Base-by-base conservation (phyloP, 2,329 filamentous ascomycete genomes). In the Aaosphaeria pasadenensis region DNA sequence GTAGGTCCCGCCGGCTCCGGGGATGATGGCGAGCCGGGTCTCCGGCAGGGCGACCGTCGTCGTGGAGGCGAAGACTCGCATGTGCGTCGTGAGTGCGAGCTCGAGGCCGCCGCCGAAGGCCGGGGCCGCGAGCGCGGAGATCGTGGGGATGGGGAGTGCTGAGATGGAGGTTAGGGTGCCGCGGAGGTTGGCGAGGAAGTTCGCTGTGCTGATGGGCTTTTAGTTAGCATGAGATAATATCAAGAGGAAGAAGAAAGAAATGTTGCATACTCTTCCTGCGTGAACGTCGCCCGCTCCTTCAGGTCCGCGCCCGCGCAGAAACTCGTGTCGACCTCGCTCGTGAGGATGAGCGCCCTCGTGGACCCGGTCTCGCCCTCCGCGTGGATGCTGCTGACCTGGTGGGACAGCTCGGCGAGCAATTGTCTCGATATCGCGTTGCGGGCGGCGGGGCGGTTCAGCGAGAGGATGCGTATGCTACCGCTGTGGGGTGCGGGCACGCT, bases 281-380 rank as follows among this genome's bases (percentile, higher is more conserved):
- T 86, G 71, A 96, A 94, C 4, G 79, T 82, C 49, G 81, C 80
- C 30, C 92, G 78, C 77, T 96, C 92, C 68, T 96, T 97, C 62
- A 99, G 73, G 67, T 99, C 94, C 4, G 94, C 94, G 35, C 94
- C 94, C 0, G 94, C 90, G 71, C 94, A 99, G 71, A 99, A 99
- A 60, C 85, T 87, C 28, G 83, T 78, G 59, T 96, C 89, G n/a
- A 89, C 81, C 38, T 89, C 89, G 63, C 89, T 95, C 7, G 89
- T 88, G 11, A 99, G 61, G 38, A 99, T 83, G 57, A 99, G 70
- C 2, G 89, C 92, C 55, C 94, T 77, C 11, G 91, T 96, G 31
- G 77, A 71, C 4, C 81, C 81, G 28, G 71, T 71, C 5, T 76
- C 77, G 4, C 74, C 74, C 60, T 86, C 81, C 6, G 73, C 74